A percentile compares a stretch with the other conserved stretches of the same genome.
These are phyloP conservation scores for Citrus medica DNA, from an alignment of 345 rosid species.

Conservation along the genomic window DNA sequence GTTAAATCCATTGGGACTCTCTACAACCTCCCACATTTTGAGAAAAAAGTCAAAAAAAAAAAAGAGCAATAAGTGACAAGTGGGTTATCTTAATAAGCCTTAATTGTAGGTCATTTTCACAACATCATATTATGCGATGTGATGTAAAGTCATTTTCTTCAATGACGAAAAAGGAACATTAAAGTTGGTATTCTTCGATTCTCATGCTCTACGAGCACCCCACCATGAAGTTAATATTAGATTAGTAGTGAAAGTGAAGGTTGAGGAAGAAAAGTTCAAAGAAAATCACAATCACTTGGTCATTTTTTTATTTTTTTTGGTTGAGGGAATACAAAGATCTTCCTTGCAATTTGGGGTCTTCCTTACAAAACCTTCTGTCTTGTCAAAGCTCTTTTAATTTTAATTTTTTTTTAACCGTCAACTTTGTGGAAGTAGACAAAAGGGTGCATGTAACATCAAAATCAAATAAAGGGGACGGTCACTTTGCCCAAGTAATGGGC, in stretches of 20 bases:
- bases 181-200: not conserved
- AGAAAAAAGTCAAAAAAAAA: too few species aligned
- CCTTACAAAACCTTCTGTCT: not conserved
- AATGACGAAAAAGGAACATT: not conserved
- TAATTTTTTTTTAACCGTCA: not conserved
- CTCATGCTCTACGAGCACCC: not conserved
- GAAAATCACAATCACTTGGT: not conserved
- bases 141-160: not conserved
- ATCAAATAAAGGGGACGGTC: not conserved
- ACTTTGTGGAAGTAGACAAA: not conserved
- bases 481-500: not conserved
- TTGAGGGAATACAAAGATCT: not conserved
- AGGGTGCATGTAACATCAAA: too few species aligned
- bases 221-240: not conserved
- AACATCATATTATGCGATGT: too few species aligned
- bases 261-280: not conserved
- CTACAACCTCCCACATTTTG: too few species aligned
- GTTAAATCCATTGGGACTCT: too few species aligned
- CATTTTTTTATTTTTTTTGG: too few species aligned
- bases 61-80: too few species aligned
- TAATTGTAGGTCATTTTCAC: too few species aligned
- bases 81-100: too few species aligned
- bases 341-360: not conserved
- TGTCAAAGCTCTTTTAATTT: not conserved
- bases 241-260: not conserved